These are phyloP conservation scores for Aspergillus aculeatus DNA, from an alignment of 2,329 filamentous ascomycete species.

Conservation along the genomic window DNA sequence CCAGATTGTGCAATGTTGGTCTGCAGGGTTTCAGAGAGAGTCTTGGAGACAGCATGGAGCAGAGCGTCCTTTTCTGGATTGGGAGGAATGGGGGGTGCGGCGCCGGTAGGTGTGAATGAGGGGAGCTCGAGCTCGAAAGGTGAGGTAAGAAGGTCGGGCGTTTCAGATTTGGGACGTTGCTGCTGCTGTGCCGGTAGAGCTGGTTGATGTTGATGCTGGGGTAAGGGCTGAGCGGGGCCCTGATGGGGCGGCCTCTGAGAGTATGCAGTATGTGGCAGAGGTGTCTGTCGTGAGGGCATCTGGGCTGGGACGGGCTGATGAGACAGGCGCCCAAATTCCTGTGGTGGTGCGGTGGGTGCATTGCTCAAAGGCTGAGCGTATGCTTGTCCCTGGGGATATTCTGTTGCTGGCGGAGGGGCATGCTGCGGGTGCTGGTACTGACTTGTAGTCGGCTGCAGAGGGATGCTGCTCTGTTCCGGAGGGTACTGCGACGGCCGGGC, in stretches of 20 bases:
- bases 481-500: constrained; percentile 25
- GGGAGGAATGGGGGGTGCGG: constrained; percentile 83
- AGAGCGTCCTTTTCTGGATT: constrained; percentile 95
- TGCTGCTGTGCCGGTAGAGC: constrained; percentile 14
- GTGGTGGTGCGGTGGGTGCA: constrained; percentile 12
- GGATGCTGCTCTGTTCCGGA: constrained; percentile 29
- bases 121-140: constrained; percentile 61
- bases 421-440: constrained; percentile 17
- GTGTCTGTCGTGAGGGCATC: constrained; percentile 21
- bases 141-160: constrained; percentile 61
- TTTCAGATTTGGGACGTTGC: constrained; percentile 34
- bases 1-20: constrained; percentile 69
- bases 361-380: constrained; percentile 15
- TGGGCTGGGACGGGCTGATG: constrained; percentile 21
- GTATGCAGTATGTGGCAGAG: constrained; percentile 23
- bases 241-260: constrained; percentile 27
- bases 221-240: constrained; percentile 30
- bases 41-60: constrained; percentile 70
- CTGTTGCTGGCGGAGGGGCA: constrained; percentile 15
- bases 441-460: constrained; percentile 8
- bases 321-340: constrained; percentile 10
- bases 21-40: constrained; percentile 67
- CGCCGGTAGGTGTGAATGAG: constrained; percentile 41
- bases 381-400: constrained; percentile 19
- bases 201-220: constrained; percentile 15